phyloP scores from a whole-genome alignment of 257 asterid genomes.

The Solanum clarkiae region DNA sequence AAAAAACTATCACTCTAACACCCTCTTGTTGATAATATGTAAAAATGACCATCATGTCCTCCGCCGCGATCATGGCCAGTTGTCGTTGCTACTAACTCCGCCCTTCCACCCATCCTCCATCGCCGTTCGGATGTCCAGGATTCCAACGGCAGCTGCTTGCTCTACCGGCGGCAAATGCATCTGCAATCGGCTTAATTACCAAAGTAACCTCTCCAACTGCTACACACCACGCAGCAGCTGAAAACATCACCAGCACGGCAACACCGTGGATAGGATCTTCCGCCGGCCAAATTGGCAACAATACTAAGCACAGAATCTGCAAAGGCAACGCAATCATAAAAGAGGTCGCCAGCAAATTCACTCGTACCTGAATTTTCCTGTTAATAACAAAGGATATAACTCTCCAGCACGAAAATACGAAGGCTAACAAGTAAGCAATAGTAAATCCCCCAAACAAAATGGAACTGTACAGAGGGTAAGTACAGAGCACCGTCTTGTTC shows the following conservation, averaged over 20 bases:
- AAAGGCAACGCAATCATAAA: conserved; percentile 46
- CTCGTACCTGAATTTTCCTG: conserved; percentile 39
- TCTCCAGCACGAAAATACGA: conserved; percentile 54
- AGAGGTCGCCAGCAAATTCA: conserved; percentile 32
- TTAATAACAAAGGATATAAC: conserved; percentile 50
- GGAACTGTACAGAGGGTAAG: conserved; percentile 50
- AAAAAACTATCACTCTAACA: background rate
- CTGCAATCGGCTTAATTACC: conserved; percentile 57
- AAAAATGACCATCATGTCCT: background rate
- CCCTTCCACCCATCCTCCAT: background rate
- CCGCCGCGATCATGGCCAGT: background rate
- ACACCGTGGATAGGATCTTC: conserved; percentile 19
- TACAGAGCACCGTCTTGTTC: conserved; percentile 28
- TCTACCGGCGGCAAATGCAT: conserved; percentile 37
- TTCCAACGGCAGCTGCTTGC: background rate
- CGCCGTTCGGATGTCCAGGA: background rate
- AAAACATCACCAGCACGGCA: conserved; percentile 28
- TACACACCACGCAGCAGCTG: conserved; percentile 26
- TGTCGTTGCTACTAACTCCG: background rate
- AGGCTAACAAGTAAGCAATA: conserved; percentile 26
- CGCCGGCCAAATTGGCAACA: conserved; percentile 40
- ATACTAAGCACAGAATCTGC: conserved; percentile 37
- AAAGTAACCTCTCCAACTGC: conserved; percentile 39
- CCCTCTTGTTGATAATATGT: background rate
- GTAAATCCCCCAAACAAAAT: conserved; percentile 36